Evolutionary conservation across 345 rosid species (phyloP).

Genomic region (Euphorbia lathyris): DNA sequence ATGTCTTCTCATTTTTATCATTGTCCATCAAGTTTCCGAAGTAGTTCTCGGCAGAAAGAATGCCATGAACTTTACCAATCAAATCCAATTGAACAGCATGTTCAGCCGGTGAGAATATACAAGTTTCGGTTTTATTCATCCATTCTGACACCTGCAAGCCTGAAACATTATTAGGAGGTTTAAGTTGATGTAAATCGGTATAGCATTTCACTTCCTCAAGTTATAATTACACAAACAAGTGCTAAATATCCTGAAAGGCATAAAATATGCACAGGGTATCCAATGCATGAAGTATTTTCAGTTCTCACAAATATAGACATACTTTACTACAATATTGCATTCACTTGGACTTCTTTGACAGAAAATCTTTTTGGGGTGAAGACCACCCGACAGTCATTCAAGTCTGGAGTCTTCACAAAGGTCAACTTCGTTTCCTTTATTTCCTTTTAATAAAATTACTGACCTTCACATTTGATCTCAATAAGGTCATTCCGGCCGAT

Average conservation of each 20-base stretch:
- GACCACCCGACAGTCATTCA: too few relatives aligned
- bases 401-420: too few relatives aligned
- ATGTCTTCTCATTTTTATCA: conserved; percentile 69
- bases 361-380: neutral
- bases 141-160: conserved; percentile 72
- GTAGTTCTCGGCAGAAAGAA: conserved; percentile 62
- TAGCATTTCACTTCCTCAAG: neutral
- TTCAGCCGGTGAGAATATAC: conserved; percentile 53
- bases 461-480: too few relatives aligned
- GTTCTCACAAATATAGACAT: neutral
- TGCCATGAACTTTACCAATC: conserved; percentile 68
- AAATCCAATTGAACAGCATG: conserved; percentile 83
- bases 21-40: conserved; percentile 54
- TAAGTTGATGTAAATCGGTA: neutral
- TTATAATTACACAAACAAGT: too few relatives aligned
- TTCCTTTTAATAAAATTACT: too few relatives aligned
- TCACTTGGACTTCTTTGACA: neutral
- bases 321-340: too few relatives aligned
- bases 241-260: too few relatives aligned
- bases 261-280: too few relatives aligned
- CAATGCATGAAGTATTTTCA: neutral
- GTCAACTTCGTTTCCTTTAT: too few relatives aligned
- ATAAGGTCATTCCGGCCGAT: too few relatives aligned
- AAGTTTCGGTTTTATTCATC: conserved; percentile 58
- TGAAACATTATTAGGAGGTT: conserved; percentile 6